A percentile compares a stretch with the other conserved stretches of the same genome.
Evolutionary conservation across 495 filamentous ascomycete species (phyloP).

Genomic region (Thermothielavioides terrestris): DNA sequence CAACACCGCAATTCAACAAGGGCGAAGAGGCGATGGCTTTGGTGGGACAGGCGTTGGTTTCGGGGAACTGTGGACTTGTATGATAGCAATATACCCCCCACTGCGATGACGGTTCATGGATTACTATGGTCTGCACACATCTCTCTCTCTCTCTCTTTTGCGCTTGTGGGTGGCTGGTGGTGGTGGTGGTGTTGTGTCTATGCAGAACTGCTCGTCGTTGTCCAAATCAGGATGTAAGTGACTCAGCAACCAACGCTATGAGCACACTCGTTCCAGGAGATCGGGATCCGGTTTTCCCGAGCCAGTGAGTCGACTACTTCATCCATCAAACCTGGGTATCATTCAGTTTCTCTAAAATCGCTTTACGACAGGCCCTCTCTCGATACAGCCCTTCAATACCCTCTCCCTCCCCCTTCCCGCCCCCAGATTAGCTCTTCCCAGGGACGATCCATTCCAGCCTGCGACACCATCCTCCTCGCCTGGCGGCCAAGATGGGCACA

Average conservation of each 20-base stretch:
- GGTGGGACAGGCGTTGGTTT: not conserved
- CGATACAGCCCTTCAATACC: not conserved
- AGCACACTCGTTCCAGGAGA: not conserved
- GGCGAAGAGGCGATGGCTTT: not conserved
- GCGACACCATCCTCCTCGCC: not conserved
- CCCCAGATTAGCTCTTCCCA: not conserved
- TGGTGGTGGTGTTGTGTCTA: too few species aligned
- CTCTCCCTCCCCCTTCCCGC: not conserved
- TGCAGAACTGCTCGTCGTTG: too few species aligned
- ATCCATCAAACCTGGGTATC: conserved; percentile 16
- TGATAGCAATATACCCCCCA: conserved; percentile 12
- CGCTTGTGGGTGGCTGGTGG: not conserved
- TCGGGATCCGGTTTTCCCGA: not conserved
- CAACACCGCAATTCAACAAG: too few species aligned
- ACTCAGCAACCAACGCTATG: too few species aligned
- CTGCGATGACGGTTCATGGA: conserved; percentile 1
- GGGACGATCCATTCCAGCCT: not conserved
- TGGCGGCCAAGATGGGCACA: too few species aligned
- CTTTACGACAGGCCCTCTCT: not conserved
- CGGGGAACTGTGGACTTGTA: not conserved
- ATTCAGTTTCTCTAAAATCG: conserved; percentile 12
- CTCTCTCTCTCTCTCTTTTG: not conserved
- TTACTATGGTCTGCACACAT: not conserved
- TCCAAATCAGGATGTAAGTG: too few species aligned
- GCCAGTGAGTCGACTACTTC: not conserved